A percentile compares a stretch with the other conserved stretches of the same genome.
These are phyloP conservation scores for Colletotrichum gloeosporioides DNA, from an alignment of 2,329 filamentous ascomycete species.

Conservation along the genomic window DNA sequence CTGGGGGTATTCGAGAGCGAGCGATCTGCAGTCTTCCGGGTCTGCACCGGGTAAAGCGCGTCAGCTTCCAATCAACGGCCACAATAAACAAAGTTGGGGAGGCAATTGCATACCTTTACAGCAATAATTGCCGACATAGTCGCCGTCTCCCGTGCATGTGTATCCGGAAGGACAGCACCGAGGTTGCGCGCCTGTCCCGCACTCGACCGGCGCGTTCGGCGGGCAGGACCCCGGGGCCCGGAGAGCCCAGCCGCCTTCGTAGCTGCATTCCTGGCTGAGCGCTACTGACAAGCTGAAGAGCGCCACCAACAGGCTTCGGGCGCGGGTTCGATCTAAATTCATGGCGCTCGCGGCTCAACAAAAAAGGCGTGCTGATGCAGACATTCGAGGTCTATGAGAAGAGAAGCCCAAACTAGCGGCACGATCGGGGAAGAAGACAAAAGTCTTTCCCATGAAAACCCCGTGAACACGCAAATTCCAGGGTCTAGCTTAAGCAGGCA, in stretches of 20 bases:
- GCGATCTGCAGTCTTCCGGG: background rate
- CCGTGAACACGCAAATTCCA: background rate
- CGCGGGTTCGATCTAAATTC: accelerated
- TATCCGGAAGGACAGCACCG: constrained; percentile 5
- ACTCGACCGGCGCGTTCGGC: background rate
- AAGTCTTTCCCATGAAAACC: background rate
- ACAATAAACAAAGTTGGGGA: background rate
- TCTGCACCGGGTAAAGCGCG: background rate
- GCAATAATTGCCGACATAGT: constrained; percentile 6
- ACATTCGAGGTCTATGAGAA: background rate
- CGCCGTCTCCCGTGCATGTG: background rate
- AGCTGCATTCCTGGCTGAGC: background rate
- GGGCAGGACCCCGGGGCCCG: background rate
- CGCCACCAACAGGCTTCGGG: background rate
- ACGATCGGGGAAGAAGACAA: background rate
- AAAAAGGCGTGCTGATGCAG: accelerated
- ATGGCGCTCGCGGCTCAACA: background rate
- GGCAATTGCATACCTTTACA: background rate
- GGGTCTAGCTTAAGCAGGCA: background rate
- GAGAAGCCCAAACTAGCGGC: accelerated
- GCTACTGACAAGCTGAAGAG: background rate
- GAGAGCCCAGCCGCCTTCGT: constrained; percentile 2
- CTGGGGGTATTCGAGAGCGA: background rate
- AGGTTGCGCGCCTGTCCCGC: background rate
- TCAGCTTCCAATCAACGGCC: background rate